phyloP scores from a whole-genome alignment of 495 filamentous ascomycete genomes.

The Annulohypoxylon stygium region DNA sequence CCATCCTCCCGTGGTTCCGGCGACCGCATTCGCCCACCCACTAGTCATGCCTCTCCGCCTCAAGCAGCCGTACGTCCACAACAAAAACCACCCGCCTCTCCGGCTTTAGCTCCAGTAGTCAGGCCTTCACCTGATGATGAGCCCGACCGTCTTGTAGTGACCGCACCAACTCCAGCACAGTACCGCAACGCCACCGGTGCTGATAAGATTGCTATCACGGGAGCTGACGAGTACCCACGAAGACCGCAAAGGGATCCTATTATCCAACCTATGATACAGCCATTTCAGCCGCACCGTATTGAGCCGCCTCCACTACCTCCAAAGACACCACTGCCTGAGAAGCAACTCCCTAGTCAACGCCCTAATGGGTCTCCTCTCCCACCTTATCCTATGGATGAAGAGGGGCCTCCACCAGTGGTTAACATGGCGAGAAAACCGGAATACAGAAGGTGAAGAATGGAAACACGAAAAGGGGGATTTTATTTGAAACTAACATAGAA shows the following conservation, averaged over 20 bases:
- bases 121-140: constrained; percentile 56
- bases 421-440: constrained; percentile 90
- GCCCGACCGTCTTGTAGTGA: constrained; percentile 61
- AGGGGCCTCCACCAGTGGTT: constrained; percentile 83
- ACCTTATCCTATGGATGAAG: constrained; percentile 85
- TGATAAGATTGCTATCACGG: constrained; percentile 73
- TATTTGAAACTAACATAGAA: neutral
- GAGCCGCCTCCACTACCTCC: constrained; percentile 84
- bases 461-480: neutral
- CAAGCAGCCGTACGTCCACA: constrained; percentile 50
- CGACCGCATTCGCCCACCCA: constrained; percentile 52
- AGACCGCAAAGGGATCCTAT: constrained; percentile 52
- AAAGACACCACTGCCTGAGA: constrained; percentile 80
- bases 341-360: constrained; percentile 41
- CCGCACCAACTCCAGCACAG: constrained; percentile 66
- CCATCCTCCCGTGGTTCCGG: constrained; percentile 61
- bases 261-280: constrained; percentile 53
- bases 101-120: constrained; percentile 39
- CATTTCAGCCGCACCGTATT: constrained; percentile 62
- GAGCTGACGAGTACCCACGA: constrained; percentile 69
- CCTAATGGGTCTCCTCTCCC: constrained; percentile 56
- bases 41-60: constrained; percentile 51
- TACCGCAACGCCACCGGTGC: constrained; percentile 61
- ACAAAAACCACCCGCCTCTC: constrained; percentile 50
- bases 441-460: constrained; percentile 64